phyloP scores from a whole-genome alignment of 129 eudicot species.

The Flaveria bidentis region DNA sequence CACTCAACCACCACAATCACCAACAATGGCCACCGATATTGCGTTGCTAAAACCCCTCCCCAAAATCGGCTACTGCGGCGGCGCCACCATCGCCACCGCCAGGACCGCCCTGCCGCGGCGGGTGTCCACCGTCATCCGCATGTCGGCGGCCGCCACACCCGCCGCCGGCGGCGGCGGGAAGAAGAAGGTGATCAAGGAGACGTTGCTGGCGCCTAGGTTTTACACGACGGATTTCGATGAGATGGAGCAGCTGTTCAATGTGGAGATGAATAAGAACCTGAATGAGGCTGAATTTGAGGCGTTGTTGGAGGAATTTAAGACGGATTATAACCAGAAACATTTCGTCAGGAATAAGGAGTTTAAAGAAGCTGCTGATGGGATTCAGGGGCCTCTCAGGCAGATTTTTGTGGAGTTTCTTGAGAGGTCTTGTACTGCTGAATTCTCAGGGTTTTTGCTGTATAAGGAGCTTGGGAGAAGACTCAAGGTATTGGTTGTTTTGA shows the following conservation, averaged over 20 bases:
- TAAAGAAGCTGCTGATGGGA: conserved; percentile 90
- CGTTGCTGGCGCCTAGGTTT: conserved; percentile 82
- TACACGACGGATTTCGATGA: conserved; percentile 98
- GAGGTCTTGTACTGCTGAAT: conserved; percentile 99
- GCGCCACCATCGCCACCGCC: conserved; percentile 31
- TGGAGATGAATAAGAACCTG: conserved; percentile 88
- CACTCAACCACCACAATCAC: conserved; percentile 37
- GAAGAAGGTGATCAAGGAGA: conserved; percentile 70
- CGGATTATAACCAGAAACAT: conserved; percentile 96
- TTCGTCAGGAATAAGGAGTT: conserved; percentile 96
- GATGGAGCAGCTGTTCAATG: conserved; percentile 90
- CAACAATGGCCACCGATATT: conserved; percentile 43
- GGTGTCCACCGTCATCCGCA: conserved; percentile 40
- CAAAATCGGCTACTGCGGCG: conserved; percentile 39
- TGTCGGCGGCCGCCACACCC: conserved; percentile 36
- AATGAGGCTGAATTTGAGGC: conserved; percentile 90
- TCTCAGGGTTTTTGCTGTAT: conserved; percentile 89
- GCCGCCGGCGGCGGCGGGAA: conserved; percentile 22
- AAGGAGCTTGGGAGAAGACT: conserved; percentile 99
- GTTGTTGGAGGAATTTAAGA: conserved; percentile 84
- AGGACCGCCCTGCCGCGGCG: conserved; percentile 34
- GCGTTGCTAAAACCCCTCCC: conserved; percentile 72
- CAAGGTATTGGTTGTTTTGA: conserved; percentile 51
- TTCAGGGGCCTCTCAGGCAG: conserved; percentile 79
- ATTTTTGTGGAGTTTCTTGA: conserved; percentile 93